Conservation (phyloP, 257 asterid species). For the Solanum paucissectum region DNA sequence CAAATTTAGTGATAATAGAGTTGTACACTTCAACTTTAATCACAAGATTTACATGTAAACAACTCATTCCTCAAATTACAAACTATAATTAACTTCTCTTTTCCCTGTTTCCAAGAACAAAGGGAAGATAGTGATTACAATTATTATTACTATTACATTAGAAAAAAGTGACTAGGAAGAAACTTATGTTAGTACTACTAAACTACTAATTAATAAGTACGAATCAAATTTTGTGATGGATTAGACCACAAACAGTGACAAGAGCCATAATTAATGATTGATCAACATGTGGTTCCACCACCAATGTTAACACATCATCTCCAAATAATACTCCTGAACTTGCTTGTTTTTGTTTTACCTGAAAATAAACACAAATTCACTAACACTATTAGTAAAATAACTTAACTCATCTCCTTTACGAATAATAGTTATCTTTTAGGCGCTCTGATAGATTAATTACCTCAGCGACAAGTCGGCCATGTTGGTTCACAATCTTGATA, state of each 20-base stretch:
- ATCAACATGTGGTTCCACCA: slow-evolving; percentile 48
- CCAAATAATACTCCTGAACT: slow-evolving; percentile 40
- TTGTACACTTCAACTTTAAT: neutral
- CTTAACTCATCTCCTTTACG: neutral
- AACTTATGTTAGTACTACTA: too few relatives aligned
- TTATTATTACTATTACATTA: too few relatives aligned
- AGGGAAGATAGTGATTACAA: neutral
- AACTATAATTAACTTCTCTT: neutral
- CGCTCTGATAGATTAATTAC: neutral
- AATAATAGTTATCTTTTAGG: neutral
- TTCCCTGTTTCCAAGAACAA: neutral
- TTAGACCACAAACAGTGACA: slow-evolving; percentile 42
- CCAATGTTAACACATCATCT: slow-evolving; percentile 45
- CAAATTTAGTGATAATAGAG: neutral
- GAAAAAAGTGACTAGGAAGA: neutral
- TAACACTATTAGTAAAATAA: neutral
- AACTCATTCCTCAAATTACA: neutral
- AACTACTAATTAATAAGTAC: too few relatives aligned
- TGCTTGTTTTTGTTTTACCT: slow-evolving; percentile 44
- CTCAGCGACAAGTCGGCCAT: slow-evolving; percentile 29
- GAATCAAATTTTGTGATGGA: slow-evolving; percentile 26
- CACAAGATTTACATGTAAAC: neutral
- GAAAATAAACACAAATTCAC: neutral
- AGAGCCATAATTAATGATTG: slow-evolving; percentile 49
- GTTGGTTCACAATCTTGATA: slow-evolving; percentile 22